Conservation (phyloP, 2,329 filamentous ascomycete species). For the Pseudopithomyces maydicus region DNA sequence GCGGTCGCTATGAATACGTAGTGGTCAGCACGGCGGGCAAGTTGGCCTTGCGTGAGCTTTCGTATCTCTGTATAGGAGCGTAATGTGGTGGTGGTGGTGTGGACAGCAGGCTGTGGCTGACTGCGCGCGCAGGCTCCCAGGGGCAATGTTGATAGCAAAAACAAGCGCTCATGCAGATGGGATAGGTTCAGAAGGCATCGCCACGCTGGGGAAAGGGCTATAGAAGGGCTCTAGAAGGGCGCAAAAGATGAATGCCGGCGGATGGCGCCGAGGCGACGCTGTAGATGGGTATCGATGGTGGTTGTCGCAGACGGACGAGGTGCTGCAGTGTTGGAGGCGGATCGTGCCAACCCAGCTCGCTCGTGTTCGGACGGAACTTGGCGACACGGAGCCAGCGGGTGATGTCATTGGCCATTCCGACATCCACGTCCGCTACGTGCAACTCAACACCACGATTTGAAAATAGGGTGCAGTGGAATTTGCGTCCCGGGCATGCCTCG, state of each 20-base stretch:
- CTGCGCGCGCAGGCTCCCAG: neutral
- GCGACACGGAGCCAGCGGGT: neutral
- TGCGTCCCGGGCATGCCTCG: no score
- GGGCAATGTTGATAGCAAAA: neutral
- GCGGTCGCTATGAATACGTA: neutral
- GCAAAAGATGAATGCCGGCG: neutral
- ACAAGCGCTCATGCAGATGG: no score
- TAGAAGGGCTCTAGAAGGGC: neutral
- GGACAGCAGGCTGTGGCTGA: neutral
- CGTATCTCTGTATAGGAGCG: neutral
- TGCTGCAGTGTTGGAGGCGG: neutral
- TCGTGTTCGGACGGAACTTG: neutral
- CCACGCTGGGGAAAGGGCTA: neutral
- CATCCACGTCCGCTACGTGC: neutral
- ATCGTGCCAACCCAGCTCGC: neutral
- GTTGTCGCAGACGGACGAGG: neutral
- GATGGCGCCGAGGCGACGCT: neutral
- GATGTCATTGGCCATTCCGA: neutral
- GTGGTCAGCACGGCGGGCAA: neutral
- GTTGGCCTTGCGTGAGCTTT: neutral
- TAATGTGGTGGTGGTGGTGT: neutral
- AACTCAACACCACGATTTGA: conserved; percentile 2
- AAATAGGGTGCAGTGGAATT: neutral
- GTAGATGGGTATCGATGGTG: neutral
- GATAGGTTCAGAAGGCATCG: no score